Conservation (phyloP, 2,329 filamentous ascomycete species). For the Penicillium sp. region DNA sequence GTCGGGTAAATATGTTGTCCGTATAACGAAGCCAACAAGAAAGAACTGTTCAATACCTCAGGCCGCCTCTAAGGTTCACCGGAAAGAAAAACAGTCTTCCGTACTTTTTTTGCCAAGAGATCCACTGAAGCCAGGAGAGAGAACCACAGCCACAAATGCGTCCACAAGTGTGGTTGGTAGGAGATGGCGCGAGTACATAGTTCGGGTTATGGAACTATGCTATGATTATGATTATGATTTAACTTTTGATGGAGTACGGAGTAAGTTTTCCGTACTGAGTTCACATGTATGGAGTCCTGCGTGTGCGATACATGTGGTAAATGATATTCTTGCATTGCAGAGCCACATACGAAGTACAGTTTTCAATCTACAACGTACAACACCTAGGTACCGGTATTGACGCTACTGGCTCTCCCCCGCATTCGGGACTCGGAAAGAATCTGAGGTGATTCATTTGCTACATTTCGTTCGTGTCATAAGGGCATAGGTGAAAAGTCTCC, state of each 20-base stretch:
- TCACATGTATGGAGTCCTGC: no score
- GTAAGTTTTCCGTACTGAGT: no score
- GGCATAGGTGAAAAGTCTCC: background rate
- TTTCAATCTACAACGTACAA: no score
- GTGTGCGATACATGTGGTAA: no score
- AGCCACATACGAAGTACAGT: no score
- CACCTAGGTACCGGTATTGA: background rate
- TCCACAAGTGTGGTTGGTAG: background rate
- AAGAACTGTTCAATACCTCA: no score
- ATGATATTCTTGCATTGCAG: no score
- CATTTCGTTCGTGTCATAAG: background rate
- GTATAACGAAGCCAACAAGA: no score
- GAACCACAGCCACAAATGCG: slow-evolving; percentile 4
- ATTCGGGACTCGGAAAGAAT: background rate
- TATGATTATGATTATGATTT: no score
- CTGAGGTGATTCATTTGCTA: slow-evolving; percentile 6
- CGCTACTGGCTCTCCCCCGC: background rate
- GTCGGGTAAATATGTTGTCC: no score
- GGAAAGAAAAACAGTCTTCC: background rate
- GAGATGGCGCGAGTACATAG: background rate
- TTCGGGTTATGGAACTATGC: background rate
- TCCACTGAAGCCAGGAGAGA: background rate
- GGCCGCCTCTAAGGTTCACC: no score
- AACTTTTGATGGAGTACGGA: no score
- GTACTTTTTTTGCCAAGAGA: slow-evolving; percentile 1